Evolutionary conservation across 2,329 filamentous ascomycete species (phyloP).

Genomic region (Beauveria medogensis): DNA sequence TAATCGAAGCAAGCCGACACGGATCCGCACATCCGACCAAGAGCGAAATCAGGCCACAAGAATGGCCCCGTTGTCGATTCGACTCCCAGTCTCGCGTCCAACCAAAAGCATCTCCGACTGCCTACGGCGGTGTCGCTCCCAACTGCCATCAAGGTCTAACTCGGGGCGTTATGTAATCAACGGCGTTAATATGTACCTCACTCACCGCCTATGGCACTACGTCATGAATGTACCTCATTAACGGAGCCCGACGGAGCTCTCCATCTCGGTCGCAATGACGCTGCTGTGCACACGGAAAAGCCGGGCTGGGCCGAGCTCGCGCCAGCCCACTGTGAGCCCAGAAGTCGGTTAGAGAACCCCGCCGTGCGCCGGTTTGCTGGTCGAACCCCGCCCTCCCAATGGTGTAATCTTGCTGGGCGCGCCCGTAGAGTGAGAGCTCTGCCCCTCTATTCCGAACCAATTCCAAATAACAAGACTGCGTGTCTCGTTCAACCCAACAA

Average conservation of each 20-base stretch:
- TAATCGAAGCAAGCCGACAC: slow-evolving; percentile 8
- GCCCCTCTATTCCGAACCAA: slow-evolving; percentile 1
- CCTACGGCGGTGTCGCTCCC: no score
- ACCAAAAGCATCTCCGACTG: background rate
- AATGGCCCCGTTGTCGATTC: background rate
- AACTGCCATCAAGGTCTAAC: background rate
- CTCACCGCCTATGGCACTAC: accelerated
- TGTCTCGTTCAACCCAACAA: background rate
- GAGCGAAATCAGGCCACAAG: background rate
- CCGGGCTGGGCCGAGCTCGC: slow-evolving; percentile 3
- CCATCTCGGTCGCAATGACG: background rate
- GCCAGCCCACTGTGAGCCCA: no score
- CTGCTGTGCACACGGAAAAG: background rate
- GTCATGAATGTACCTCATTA: background rate
- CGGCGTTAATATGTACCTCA: background rate
- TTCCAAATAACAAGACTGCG: slow-evolving; percentile 8
- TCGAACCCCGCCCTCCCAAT: background rate
- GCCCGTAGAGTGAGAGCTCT: background rate
- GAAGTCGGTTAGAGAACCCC: background rate
- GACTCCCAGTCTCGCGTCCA: background rate
- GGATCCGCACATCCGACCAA: slow-evolving; percentile 3
- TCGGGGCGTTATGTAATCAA: background rate
- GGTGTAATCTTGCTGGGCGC: slow-evolving; percentile 1
- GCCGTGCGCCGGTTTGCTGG: background rate
- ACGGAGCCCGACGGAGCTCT: background rate